Evolutionary conservation across 2,329 filamentous ascomycete genomes (phyloP).

Genomic region (Magnaporthales sp.): DNA sequence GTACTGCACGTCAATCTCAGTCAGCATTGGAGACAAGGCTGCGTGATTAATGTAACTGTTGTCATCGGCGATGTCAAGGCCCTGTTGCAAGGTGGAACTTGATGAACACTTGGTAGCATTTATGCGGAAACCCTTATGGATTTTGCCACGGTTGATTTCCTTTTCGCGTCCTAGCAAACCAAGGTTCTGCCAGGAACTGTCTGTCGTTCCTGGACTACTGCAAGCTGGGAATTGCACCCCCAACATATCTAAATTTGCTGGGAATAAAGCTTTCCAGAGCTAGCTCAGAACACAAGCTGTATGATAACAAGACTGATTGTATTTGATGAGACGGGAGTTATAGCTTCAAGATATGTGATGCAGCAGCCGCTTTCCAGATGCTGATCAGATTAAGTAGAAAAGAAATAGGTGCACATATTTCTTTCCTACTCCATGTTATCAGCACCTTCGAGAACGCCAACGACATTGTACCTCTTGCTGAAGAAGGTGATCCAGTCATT

Average conservation of each 20-base stretch:
- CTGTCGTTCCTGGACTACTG: neutral
- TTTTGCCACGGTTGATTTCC: neutral
- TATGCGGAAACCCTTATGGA: neutral
- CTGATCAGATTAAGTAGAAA: no score
- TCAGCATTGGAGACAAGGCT: neutral
- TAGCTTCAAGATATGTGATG: neutral
- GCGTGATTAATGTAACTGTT: neutral
- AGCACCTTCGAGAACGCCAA: slow-evolving; percentile 57
- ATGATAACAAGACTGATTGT: neutral
- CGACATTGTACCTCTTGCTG: slow-evolving; percentile 84
- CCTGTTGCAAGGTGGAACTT: neutral
- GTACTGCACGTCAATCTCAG: neutral
- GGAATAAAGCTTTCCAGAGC: neutral
- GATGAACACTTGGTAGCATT: neutral
- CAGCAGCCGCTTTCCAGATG: neutral
- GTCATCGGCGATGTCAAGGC: neutral
- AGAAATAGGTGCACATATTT: no score
- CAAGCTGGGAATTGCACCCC: neutral
- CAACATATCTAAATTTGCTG: neutral
- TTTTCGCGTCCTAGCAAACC: neutral
- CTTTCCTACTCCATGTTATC: slow-evolving; percentile 39
- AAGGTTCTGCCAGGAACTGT: neutral
- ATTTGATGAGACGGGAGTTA: neutral
- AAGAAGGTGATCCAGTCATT: slow-evolving; percentile 96
- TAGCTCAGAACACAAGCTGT: neutral